Evolutionary conservation across 73 alveolate species (phyloP).

Genomic region (Halteria grandinella): DNA sequence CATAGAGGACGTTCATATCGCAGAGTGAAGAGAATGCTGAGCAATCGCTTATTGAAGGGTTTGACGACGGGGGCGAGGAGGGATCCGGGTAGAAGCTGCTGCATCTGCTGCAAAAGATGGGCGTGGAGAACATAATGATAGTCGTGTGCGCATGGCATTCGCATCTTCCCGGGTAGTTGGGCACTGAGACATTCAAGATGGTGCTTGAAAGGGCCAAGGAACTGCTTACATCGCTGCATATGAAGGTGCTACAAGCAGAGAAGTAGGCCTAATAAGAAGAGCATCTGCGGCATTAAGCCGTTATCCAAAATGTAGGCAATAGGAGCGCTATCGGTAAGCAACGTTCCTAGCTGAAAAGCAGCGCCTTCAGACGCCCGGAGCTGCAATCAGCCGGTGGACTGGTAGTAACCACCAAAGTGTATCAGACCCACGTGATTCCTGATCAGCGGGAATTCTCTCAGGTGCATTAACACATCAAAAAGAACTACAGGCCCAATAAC

Average conservation of each 20-base stretch:
- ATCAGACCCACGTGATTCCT: conserved; percentile 60
- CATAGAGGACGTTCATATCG: not conserved
- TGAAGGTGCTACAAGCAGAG: conserved; percentile 72
- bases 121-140: conserved; percentile 70
- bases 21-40: not conserved
- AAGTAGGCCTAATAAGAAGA: too few relatives aligned
- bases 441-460: conserved; percentile 24
- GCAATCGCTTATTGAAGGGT: conserved; percentile 28
- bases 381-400: too few relatives aligned
- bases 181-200: conserved; percentile 51
- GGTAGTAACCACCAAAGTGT: conserved; percentile 68
- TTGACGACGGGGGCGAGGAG: conserved; percentile 72
- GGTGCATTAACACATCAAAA: not conserved
- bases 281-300: too few relatives aligned
- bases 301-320: too few relatives aligned
- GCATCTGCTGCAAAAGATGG: conserved; percentile 67
- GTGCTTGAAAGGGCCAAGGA: conserved; percentile 71
- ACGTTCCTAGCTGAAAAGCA: too few relatives aligned
- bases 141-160: conserved; percentile 70
- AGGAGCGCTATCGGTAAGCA: too few relatives aligned
- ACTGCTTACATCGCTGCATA: conserved; percentile 53
- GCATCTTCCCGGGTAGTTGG: conserved; percentile 61
- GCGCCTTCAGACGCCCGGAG: too few relatives aligned
- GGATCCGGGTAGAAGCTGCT: conserved; percentile 71
- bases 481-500: conserved; percentile 63